Base-by-base conservation (phyloP, 805 yeast genomes). In the Ogataea corticis region DNA sequence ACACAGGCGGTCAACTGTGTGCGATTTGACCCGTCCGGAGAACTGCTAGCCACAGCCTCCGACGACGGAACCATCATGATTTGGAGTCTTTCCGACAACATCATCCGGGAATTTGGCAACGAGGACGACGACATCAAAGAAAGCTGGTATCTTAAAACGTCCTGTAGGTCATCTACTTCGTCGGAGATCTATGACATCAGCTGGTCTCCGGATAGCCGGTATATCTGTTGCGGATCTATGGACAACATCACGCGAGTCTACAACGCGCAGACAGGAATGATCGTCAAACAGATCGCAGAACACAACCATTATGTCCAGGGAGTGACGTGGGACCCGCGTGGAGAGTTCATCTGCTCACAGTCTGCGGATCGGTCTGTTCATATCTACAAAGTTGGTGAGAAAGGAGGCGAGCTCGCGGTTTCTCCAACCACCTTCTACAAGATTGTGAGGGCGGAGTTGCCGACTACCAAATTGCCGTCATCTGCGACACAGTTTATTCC, bases 221-320 rank as follows among this genome's bases (percentile, higher is more conserved):
- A 76, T 59, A 72, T 94, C 23, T 80, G 87, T n/a, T 80, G 94
- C 6, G 98, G 96, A 1, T 83, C 96, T 13, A 89, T 92, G 88
- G 98, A 94, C 66, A 88, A 89, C 57, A 73, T 81, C 7, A 78
- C 90, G 10, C 71, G 96, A 38, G 73, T 92, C 0, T 88, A 82
- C 57, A 75, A 76, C 50, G 79, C 77, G 4, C 57, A 62, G 1
- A 73, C 73, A 2, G 94, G 92, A 0, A 68, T 70, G 25, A 76
- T 81, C 53, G 69, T 85, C 0, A 63, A 71, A 21, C 84, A 80
- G 53, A 71, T 83, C 48, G 79, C 79, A 5, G 88, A 86, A 46
- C 98, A 94, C 65, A 71, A 72, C 38, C 96, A 91, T 63, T 92
- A 88, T 56, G 95, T 94, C 2, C 99, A 94, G 66, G 99, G 99